Conservation (phyloP, 345 rosid genomes). For the Cardamine resedifolia region DNA sequence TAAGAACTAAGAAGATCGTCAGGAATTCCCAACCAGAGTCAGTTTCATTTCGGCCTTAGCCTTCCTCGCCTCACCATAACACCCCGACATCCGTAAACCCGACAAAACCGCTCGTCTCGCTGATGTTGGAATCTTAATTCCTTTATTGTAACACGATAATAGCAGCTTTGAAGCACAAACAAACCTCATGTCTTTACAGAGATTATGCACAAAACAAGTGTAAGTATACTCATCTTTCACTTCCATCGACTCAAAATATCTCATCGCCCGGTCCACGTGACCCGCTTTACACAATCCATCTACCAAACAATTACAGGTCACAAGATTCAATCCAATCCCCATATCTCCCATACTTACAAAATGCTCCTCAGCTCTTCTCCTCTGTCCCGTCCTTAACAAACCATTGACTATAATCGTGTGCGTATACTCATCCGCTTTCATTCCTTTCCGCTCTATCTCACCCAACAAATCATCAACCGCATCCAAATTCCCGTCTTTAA, state of each 20-base stretch:
- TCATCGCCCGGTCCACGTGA: conserved; percentile 53
- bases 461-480: conserved; percentile 54
- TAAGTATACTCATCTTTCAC: conserved; percentile 73
- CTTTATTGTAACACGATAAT: conserved; percentile 58
- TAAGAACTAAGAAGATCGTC: conserved; percentile 20
- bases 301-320: conserved; percentile 62
- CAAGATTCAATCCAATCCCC: conserved; percentile 51
- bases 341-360: conserved; percentile 48
- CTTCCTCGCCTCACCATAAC: conserved; percentile 52
- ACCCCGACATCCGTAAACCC: conserved; percentile 63
- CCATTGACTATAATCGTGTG: conserved; percentile 77
- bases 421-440: conserved; percentile 69
- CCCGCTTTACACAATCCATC: conserved; percentile 76
- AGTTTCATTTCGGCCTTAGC: conserved; percentile 52
- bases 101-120: conserved; percentile 64
- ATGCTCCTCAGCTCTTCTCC: conserved; percentile 55
- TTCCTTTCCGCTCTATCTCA: conserved; percentile 58
- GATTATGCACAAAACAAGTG: conserved; percentile 72
- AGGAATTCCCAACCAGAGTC: conserved; percentile 42
- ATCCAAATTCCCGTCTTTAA: conserved; percentile 57
- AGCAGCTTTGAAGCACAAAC: conserved; percentile 66
- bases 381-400: conserved; percentile 61
- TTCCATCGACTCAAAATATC: conserved; percentile 61
- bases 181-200: conserved; percentile 66
- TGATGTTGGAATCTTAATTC: conserved; percentile 60